Conservation (phyloP, 139 green algal species). For the Auxenochlorella pyrenoidosa region DNA sequence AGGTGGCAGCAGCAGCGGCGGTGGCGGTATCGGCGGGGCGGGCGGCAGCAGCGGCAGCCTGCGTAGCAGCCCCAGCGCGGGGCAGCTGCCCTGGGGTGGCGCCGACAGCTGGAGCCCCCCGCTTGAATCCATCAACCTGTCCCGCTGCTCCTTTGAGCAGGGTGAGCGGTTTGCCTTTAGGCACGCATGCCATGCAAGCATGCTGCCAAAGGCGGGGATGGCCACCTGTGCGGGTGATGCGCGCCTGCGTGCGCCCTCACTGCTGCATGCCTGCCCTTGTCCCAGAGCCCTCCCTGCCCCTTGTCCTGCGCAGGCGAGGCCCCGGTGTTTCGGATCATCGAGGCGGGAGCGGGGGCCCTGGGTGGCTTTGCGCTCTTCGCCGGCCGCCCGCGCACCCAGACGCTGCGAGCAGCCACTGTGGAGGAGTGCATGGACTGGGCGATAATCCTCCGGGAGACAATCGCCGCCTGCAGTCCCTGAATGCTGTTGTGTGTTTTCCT, state of each 20-base stretch:
- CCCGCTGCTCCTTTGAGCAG: slow-evolving; percentile 57
- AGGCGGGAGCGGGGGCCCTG: slow-evolving; percentile 43
- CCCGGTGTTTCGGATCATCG: slow-evolving; percentile 68
- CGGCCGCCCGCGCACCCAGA: slow-evolving; percentile 38
- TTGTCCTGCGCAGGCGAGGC: slow-evolving; percentile 51
- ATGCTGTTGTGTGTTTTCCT: too few species aligned
- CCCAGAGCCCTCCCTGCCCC: neutral
- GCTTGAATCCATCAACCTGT: slow-evolving; percentile 54
- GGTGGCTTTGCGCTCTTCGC: slow-evolving; percentile 43
- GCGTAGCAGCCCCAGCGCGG: neutral
- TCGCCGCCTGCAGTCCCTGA: slow-evolving; percentile 7
- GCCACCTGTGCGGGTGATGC: too few species aligned
- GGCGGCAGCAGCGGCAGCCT: neutral
- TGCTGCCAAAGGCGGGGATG: too few species aligned
- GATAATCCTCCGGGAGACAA: slow-evolving; percentile 20
- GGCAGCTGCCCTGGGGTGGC: slow-evolving; percentile 25
- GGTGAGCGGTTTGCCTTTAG: neutral
- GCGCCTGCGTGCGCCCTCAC: neutral
- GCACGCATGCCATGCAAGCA: too few species aligned
- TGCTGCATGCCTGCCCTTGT: neutral
- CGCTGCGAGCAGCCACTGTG: slow-evolving; percentile 45
- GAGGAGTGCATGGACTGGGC: slow-evolving; percentile 50
- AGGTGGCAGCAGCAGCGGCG: neutral
- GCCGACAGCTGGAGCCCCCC: slow-evolving; percentile 15
- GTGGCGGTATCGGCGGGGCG: neutral